Evolutionary conservation across 2,329 filamentous ascomycete species (phyloP), one percentile per base, ranked within the genome.

Genomic region (Nothophoma quercina): DNA sequence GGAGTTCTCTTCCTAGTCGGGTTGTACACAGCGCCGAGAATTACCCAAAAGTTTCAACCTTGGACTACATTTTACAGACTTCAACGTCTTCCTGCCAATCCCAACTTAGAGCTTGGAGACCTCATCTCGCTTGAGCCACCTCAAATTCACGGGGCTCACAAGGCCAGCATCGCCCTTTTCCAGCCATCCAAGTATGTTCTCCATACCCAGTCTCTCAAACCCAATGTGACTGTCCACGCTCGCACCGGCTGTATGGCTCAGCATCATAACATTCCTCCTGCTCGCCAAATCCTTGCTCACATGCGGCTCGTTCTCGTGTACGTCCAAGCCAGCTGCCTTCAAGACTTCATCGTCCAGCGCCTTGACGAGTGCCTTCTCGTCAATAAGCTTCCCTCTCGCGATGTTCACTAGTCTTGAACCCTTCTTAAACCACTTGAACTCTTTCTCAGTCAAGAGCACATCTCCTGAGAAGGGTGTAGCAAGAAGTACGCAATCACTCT

Each of bases 211-310:
- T 69, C 83, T 80, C 75, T 89, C 87, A 59, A 89, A 88, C 4
- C 83, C 85, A n/a, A 82, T 68, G 62, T 86, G 85, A 55, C 86
- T 86, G 68, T 88, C 85, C 12, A 88, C 78, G 28, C 85, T 88
- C 3, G 85, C 85, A 0, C 86, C 86, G 1, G 86, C 87, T 59
- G 88, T 88, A 67, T 89, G 87, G 44, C 84, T 84, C n/a, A 87
- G 84, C 47, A 89, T 67, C 74, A 86, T 79, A 0, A 83, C 83
- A 55, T 79, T 79, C 1, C 69, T 55, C 72, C 60, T 75, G 65
- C 19, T 63, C 51, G 72, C 75, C 51, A 88, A 67, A 19, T 78
- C 72, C 23, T 75, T 66, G 62, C 83, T 77, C 2, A 87, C 77
- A 30, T 71, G 52, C 4, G 87, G 86, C 69, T 90, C 87, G 57